Base-by-base conservation (phyloP, 2,329 filamentous ascomycete species). In the Leptodontidium sp. region DNA sequence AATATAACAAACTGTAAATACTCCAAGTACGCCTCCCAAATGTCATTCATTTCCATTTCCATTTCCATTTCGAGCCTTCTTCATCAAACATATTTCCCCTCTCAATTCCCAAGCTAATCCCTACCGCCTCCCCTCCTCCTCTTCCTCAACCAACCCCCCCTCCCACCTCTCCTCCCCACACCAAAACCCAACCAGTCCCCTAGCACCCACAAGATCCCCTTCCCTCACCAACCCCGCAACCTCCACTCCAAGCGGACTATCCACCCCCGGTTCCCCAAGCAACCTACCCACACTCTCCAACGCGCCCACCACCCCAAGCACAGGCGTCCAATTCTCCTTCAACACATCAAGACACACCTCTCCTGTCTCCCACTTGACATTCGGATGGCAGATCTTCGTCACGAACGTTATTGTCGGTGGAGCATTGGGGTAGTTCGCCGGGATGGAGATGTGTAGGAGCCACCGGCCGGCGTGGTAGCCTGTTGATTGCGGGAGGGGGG, bases 261-360 rank as follows among this genome's bases (percentile, higher is more conserved):
- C 91, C 58, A 88, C 85, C 78, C 90, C 92, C 1, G 91, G 91
- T 71, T 85, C 88, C 32, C 82, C 84, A 68, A 93, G 83, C 75
- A 96, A 84, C 82, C 92, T 86, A 73, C 91, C 87, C 72, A 95
- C 86, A 58, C 89, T 89, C 75, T 91, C 90, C 76, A 95, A 82
- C 70, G 90, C 91, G 76, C 91, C 88, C 45, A 91, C 86, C 24
- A 98, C 86, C 50, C 91, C 94, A 80, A 97, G 96, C 21, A 93
- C 90, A 0, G 94, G 93, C 68, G 92, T 91, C 95, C 95, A 98
- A 21, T 87, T 86, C 66, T 90, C 86, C 77, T 87, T 86, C 69
- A 99, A 85, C 71, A 98, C 86, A 78, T 98, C 96, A 35, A 98
- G 88, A 80, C 96, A 99, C 78, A 99, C 96, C 81, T 98, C 94